A percentile compares a stretch with the other conserved stretches of the same genome.
Conservation (phyloP, 148 eudicot genomes). For the Cornus florida region DNA sequence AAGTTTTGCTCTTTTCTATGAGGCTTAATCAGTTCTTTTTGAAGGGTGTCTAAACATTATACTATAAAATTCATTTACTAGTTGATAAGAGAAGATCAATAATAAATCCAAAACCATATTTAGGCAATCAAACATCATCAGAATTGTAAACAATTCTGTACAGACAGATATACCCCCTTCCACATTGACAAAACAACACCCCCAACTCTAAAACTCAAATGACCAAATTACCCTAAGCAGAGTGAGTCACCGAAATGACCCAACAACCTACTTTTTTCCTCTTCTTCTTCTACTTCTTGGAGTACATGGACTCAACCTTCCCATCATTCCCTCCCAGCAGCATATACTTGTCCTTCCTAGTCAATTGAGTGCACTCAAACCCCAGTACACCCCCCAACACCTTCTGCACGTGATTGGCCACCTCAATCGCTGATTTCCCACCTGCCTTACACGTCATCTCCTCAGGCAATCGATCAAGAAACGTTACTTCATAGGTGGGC, state of each 20-base stretch:
- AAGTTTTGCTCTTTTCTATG: too few relatives aligned
- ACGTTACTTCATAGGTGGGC: slow-evolving; percentile 85
- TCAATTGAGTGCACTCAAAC: slow-evolving; percentile 93
- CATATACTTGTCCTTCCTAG: slow-evolving; percentile 95
- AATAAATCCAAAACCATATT: neutral
- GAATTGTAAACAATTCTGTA: neutral
- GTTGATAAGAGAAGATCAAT: neutral
- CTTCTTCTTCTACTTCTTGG: slow-evolving; percentile 28
- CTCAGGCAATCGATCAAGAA: slow-evolving; percentile 66
- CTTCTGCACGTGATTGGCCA: slow-evolving; percentile 95
- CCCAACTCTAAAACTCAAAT: neutral
- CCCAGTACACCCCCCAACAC: slow-evolving; percentile 74
- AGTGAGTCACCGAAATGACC: neutral
- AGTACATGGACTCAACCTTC: slow-evolving; percentile 84
- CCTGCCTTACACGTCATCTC: slow-evolving; percentile 80
- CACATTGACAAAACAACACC: neutral
- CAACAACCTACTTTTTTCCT: neutral
- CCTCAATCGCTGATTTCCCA: slow-evolving; percentile 82
- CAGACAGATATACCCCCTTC: neutral
- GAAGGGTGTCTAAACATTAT: neutral
- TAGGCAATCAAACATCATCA: neutral
- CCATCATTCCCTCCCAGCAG: slow-evolving; percentile 95
- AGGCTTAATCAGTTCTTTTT: too few relatives aligned
- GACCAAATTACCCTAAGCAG: neutral
- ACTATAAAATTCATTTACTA: neutral